phyloP scores from a whole-genome alignment of 306 rosid genomes.

The Trichosanthes truncata region DNA sequence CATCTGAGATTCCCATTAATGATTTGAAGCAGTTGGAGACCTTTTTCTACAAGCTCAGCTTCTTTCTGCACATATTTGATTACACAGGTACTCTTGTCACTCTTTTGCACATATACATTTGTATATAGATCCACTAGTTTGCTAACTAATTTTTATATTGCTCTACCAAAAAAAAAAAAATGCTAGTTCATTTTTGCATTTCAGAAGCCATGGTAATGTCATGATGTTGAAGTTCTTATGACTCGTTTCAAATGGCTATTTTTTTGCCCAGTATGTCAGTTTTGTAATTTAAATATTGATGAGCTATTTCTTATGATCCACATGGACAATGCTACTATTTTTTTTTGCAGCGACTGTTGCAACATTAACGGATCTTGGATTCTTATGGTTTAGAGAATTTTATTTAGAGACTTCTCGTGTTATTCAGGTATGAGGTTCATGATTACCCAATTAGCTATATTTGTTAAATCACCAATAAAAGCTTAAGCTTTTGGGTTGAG shows the following conservation, averaged over 20 bases:
- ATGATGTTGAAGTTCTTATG: not conserved
- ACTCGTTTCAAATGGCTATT: not conserved
- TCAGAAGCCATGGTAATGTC: not conserved
- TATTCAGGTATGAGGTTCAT: conserved; percentile 63
- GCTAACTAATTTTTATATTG: not conserved
- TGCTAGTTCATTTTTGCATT: not conserved
- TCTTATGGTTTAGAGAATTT: conserved; percentile 97
- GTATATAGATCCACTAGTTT: not conserved
- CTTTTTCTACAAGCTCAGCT: conserved; percentile 91
- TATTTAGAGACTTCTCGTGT: conserved; percentile 96
- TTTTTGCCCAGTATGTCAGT: not conserved
- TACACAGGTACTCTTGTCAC: conserved; percentile 55
- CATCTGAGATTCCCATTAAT: conserved; percentile 86
- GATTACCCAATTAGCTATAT: not conserved
- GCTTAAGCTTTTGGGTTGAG: too few species aligned
- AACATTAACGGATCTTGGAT: conserved; percentile 88
- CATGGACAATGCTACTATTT: conserved; percentile 8
- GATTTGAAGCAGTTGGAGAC: conserved; percentile 88
- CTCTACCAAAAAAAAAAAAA: not conserved
- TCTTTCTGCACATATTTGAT: conserved; percentile 86
- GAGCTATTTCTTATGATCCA: not conserved
- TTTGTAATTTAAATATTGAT: not conserved
- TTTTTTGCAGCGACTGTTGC: conserved; percentile 71
- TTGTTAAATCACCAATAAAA: too few species aligned
- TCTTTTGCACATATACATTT: not conserved